Base-by-base conservation (phyloP, 2,329 filamentous ascomycete species). In the Elsinoe ampelina region DNA sequence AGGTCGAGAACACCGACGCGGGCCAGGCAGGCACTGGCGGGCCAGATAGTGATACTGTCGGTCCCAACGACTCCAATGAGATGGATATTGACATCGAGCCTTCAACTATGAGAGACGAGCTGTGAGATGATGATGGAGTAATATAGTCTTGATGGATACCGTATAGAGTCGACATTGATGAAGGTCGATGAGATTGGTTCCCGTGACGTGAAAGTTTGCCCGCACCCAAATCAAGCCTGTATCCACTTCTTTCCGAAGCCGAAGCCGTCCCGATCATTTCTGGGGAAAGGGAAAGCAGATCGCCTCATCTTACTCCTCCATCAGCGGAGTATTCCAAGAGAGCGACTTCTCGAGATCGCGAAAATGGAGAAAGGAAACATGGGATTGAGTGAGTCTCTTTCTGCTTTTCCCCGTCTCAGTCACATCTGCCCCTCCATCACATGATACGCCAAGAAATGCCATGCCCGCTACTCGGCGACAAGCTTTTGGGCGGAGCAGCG, bases 291-390 rank as follows among this genome's bases (percentile, higher is more conserved):
- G 45, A 50, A 50, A 17, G 13, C 38, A n/a, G 13, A 20, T 35
- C n/a, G 34, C 20, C 13, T 15, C 11, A 38, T 39, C 34, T 35
- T 17, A 26, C 45, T 35, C 20, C 30, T 39, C 13, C 36, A 19
- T 39, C 36, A 30, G 26, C 26, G 26, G 26, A 30, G 26, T 30
- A 5, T n/a, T 39, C 5, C 12, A 3, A 15, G 36, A 5, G 36
- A 39, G 17, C 38, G 38, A 41, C 38, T 34, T 50, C 45, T 13
- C 34, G 12, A 20, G 6, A 35, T n/a, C 19, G 34, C 48, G 26
- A 39, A 7, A 15, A 52, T 52, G 48, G 48, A 52, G 6, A 52
- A 39, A 35, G 48, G 48, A 39, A 52, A 52, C 17, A 36, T 52
- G 48, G 48, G 48, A 34, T 17, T 52, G 15, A 52, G 48, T 52